Conservation (phyloP, 202 grass and related monocot genomes). For the Cymbopogon flexuosus region DNA sequence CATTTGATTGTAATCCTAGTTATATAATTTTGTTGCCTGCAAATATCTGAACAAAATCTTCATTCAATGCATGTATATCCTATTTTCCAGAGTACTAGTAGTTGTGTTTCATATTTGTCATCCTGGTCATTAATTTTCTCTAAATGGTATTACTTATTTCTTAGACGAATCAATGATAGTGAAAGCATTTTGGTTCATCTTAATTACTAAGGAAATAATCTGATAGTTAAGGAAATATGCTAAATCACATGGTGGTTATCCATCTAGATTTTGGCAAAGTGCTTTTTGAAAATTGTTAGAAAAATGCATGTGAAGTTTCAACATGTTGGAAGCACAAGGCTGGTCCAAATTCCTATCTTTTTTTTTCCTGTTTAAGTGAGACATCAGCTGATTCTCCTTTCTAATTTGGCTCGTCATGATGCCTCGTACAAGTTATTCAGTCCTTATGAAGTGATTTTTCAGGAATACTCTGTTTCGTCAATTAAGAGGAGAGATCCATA, state of each 20-base stretch:
- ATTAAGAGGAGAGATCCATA: constrained; percentile 72
- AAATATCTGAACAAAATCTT: constrained; percentile 4
- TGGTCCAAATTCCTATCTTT: constrained; percentile 13
- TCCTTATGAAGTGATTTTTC: constrained; percentile 20
- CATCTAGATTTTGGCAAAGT: background rate
- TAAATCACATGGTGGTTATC: background rate
- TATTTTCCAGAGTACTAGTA: background rate
- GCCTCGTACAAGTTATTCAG: background rate
- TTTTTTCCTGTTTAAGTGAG: constrained; percentile 24
- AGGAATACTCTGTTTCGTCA: constrained; percentile 74
- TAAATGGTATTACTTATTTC: background rate
- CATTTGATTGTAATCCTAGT: background rate
- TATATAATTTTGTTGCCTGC: constrained; percentile 6
- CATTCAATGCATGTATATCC: background rate
- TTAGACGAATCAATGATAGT: background rate
- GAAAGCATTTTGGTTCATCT: background rate
- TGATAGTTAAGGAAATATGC: background rate
- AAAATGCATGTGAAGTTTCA: constrained; percentile 7
- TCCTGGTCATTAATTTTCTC: background rate
- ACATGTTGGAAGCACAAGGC: constrained; percentile 1
- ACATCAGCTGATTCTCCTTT: constrained; percentile 18
- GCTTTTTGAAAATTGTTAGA: constrained; percentile 8
- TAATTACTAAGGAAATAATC: background rate
- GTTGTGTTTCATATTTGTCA: background rate
- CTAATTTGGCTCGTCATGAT: constrained; percentile 2